A percentile compares a stretch with the other conserved stretches of the same genome.
Conservation (phyloP, 768 basidiomycete species). For the Rossbeevera mucosa region DNA sequence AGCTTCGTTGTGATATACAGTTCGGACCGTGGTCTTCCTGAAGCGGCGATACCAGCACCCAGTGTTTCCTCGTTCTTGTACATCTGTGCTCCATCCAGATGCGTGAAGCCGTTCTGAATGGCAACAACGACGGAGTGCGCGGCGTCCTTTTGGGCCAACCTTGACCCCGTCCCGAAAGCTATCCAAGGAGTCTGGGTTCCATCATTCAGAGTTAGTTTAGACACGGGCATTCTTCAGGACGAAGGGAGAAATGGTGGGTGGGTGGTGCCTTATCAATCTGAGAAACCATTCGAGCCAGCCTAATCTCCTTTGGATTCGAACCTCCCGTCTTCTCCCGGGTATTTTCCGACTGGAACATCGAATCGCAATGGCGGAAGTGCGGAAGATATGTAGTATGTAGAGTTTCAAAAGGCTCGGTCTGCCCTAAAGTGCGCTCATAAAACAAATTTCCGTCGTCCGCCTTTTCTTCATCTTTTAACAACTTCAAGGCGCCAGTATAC, state of each 20-base stretch:
- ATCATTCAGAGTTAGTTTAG: conserved; percentile 48
- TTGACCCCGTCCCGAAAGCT: conserved; percentile 61
- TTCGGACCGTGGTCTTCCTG: conserved; percentile 48
- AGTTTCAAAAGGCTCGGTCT: no score
- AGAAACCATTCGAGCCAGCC: no score
- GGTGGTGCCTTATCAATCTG: no score
- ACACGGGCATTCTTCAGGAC: conserved; percentile 21
- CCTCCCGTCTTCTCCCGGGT: no score
- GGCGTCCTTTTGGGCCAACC: conserved; percentile 44
- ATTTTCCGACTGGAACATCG: no score
- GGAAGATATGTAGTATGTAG: no score
- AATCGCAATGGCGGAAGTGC: no score
- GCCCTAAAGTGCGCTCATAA: conserved; percentile 42
- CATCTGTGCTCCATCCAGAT: conserved; percentile 60
- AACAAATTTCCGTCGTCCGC: not conserved
- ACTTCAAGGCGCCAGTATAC: conserved; percentile 48
- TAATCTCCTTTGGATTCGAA: no score
- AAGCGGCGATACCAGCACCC: conserved; percentile 46
- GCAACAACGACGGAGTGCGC: conserved; percentile 38
- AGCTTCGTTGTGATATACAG: conserved; percentile 65
- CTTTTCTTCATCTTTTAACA: conserved; percentile 59
- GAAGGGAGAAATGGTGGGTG: conserved; percentile 10
- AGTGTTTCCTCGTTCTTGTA: conserved; percentile 55
- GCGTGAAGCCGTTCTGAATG: conserved; percentile 51
- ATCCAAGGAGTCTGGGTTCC: conserved; percentile 51